These are phyloP conservation scores for Cylindrodendrum hubeiense DNA, from an alignment of 2,329 filamentous ascomycete species.

Conservation along the genomic window DNA sequence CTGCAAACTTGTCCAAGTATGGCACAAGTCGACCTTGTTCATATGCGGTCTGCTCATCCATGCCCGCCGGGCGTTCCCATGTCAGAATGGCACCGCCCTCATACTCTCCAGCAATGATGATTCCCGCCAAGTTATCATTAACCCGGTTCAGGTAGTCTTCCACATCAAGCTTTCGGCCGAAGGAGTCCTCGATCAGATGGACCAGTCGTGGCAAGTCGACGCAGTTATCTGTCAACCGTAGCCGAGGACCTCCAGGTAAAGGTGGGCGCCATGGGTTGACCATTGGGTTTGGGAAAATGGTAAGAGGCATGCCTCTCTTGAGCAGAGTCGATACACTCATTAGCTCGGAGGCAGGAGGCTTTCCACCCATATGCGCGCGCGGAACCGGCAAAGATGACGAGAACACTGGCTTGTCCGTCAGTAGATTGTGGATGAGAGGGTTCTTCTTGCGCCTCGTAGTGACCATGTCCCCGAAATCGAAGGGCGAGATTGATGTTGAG, in stretches of 20 bases:
- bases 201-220: conserved; percentile 88
- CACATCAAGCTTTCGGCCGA: conserved; percentile 85
- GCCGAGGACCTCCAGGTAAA: conserved; percentile 66
- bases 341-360: conserved; percentile 24
- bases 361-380: conserved; percentile 61
- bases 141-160: conserved; percentile 87
- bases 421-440: conserved; percentile 92
- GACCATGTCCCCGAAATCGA: conserved; percentile 62
- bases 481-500: conserved; percentile 56
- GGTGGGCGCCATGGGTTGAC: conserved; percentile 77
- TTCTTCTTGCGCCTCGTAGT: conserved; percentile 74
- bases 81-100: conserved; percentile 95
- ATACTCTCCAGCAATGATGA: conserved; percentile 96
- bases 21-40: conserved; percentile 79
- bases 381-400: conserved; percentile 89
- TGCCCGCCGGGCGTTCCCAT: conserved; percentile 83
- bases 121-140: conserved; percentile 82
- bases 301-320: conserved; percentile 91
- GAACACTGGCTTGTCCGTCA: conserved; percentile 93
- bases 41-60: conserved; percentile 66
- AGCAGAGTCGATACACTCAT: conserved; percentile 78
- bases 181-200: conserved; percentile 93
- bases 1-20: conserved; percentile 97
- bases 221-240: conserved; percentile 81
- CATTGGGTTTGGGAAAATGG: conserved; percentile 83